A percentile compares a stretch with the other conserved stretches of the same genome.
These are phyloP conservation scores for Trametes cingulata DNA, from an alignment of 768 basidiomycete genomes.

Conservation along the genomic window DNA sequence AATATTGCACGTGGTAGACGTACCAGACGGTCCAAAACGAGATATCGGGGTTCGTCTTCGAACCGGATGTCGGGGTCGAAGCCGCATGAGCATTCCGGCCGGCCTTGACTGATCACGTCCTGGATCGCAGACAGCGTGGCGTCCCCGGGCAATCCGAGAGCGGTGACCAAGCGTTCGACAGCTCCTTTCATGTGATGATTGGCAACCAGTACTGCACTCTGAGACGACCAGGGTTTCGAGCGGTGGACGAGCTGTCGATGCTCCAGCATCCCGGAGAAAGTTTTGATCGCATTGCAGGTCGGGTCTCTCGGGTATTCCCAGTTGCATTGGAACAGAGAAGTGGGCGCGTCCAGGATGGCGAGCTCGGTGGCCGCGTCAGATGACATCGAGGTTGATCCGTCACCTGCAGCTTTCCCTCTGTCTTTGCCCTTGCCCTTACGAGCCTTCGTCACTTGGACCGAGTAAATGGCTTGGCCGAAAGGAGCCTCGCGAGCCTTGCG, in stretches of 20 bases:
- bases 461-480: no score
- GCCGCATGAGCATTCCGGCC: background rate
- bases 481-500: background rate
- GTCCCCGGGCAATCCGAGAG: background rate
- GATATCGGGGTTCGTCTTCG: no score
- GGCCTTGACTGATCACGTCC: background rate
- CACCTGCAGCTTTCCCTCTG: background rate
- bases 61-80: background rate
- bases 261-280: no score
- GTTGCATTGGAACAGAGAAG: background rate
- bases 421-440: constrained; percentile 1
- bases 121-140: background rate
- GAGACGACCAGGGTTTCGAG: background rate
- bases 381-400: background rate
- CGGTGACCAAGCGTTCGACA: background rate
- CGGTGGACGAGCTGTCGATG: no score
- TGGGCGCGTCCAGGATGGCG: background rate
- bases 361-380: background rate
- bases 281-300: background rate
- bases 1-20: no score
- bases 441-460: background rate
- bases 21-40: no score
- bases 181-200: no score
- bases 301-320: no score
- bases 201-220: background rate